These are phyloP conservation scores for Lactuca sativa DNA, from an alignment of 129 eudicot genomes.

Conservation along the genomic window DNA sequence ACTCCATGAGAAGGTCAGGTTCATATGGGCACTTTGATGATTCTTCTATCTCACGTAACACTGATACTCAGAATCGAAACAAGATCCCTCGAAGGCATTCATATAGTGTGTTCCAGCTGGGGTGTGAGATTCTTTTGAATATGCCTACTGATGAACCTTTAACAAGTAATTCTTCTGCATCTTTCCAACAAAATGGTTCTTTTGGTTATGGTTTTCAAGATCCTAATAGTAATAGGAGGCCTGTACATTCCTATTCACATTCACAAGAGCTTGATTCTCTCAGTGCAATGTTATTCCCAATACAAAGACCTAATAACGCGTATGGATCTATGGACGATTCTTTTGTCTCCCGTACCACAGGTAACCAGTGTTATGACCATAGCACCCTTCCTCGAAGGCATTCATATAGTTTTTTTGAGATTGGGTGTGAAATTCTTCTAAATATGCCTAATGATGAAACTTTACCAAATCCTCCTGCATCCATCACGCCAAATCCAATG, in stretches of 20 bases:
- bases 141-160: constrained; percentile 30
- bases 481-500: constrained; percentile 7
- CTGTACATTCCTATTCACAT: neutral
- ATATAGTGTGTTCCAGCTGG: constrained; percentile 13
- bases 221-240: constrained; percentile 2
- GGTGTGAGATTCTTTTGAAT: constrained; percentile 24
- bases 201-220: constrained; percentile 4
- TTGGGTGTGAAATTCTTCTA: constrained; percentile 6
- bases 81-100: constrained; percentile 36
- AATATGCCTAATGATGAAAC: constrained; percentile 13
- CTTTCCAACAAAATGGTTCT: constrained; percentile 21
- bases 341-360: constrained; percentile 11
- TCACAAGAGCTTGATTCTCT: neutral
- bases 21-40: constrained; percentile 20
- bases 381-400: constrained; percentile 28
- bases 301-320: neutral
- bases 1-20: neutral
- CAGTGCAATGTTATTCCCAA: neutral
- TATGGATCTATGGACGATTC: constrained; percentile 27
- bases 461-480: neutral
- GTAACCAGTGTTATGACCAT: neutral
- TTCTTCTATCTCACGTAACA: constrained; percentile 18
- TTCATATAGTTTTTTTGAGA: constrained; percentile 28
- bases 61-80: constrained; percentile 12
- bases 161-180: neutral